Conservation (phyloP, 768 basidiomycete species). For the Amyloporia xantha region DNA sequence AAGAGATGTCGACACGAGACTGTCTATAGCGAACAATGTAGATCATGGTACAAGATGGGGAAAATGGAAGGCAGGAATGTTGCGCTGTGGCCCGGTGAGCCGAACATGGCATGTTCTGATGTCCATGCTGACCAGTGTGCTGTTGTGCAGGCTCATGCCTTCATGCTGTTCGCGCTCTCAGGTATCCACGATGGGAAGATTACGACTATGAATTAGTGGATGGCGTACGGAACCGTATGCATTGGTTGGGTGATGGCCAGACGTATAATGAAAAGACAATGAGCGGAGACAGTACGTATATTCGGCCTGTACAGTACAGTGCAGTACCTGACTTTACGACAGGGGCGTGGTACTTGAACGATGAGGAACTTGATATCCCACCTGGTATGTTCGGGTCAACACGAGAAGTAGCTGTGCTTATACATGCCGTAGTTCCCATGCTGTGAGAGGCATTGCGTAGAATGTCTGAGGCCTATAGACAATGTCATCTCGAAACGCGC, state of each 20-base stretch:
- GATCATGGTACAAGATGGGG: slow-evolving; percentile 60
- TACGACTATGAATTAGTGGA: slow-evolving; percentile 45
- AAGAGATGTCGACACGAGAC: slow-evolving; percentile 30
- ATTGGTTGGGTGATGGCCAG: slow-evolving; percentile 58
- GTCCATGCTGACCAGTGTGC: background rate
- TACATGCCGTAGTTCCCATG: too few relatives aligned
- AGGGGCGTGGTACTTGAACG: slow-evolving; percentile 43
- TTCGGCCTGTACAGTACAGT: background rate
- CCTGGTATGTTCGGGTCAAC: too few relatives aligned
- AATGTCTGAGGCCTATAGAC: too few relatives aligned
- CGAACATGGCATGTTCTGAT: slow-evolving; percentile 3
- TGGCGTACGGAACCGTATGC: slow-evolving; percentile 39
- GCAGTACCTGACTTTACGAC: background rate
- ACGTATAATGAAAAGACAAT: slow-evolving; percentile 43
- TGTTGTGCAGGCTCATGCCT: slow-evolving; percentile 38
- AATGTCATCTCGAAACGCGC: too few relatives aligned
- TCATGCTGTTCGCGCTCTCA: slow-evolving; percentile 42
- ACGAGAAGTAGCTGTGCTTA: too few relatives aligned
- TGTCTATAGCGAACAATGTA: slow-evolving; percentile 50
- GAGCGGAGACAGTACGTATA: slow-evolving; percentile 23
- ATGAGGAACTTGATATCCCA: slow-evolving; percentile 36
- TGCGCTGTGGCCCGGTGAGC: slow-evolving; percentile 53
- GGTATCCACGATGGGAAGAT: slow-evolving; percentile 61
- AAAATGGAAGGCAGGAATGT: slow-evolving; percentile 51
- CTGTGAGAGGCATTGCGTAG: too few relatives aligned